Conservation (phyloP, 805 yeast genomes). For the Tanozyma kutaoensis region DNA sequence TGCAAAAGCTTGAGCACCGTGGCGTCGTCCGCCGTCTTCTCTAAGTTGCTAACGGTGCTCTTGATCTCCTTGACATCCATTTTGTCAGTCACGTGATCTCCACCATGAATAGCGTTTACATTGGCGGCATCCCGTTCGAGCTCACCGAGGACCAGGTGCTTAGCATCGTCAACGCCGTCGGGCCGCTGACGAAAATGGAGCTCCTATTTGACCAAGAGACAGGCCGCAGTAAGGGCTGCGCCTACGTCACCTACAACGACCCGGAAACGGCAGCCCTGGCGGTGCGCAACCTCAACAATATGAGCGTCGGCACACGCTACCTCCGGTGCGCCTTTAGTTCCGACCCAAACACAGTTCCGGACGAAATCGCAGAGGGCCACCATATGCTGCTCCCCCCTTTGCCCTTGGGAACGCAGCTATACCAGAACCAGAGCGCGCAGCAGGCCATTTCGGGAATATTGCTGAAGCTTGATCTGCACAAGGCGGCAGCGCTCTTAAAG, state of each 20-base stretch:
- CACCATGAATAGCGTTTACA: constrained; percentile 30
- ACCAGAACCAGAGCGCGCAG: constrained; percentile 24
- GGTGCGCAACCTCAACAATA: constrained; percentile 74
- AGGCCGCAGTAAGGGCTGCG: constrained; percentile 85
- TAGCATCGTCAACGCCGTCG: constrained; percentile 76
- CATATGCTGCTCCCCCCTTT: constrained; percentile 21
- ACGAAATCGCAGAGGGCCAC: constrained; percentile 2
- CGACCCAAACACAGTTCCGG: constrained; percentile 15
- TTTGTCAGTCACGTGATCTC: no score
- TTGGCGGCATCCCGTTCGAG: constrained; percentile 86
- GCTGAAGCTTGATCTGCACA: no score
- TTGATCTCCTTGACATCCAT: constrained; percentile 70
- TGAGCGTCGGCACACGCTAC: constrained; percentile 56
- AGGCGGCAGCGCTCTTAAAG: not conserved
- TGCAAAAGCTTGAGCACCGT: constrained; percentile 55
- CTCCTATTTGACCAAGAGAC: constrained; percentile 79
- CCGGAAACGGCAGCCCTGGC: constrained; percentile 84
- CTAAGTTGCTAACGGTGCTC: constrained; percentile 57
- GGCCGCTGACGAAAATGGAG: constrained; percentile 68
- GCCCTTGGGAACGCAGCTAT: constrained; percentile 27
- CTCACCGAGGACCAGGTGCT: constrained; percentile 88
- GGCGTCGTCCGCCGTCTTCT: constrained; percentile 52
- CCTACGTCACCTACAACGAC: constrained; percentile 75
- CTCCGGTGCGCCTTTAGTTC: constrained; percentile 66
- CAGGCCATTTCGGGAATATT: constrained; percentile 14